Evolutionary conservation across 1,139 yeast genomes (phyloP).

Genomic region (Hanseniaspora sp.): DNA sequence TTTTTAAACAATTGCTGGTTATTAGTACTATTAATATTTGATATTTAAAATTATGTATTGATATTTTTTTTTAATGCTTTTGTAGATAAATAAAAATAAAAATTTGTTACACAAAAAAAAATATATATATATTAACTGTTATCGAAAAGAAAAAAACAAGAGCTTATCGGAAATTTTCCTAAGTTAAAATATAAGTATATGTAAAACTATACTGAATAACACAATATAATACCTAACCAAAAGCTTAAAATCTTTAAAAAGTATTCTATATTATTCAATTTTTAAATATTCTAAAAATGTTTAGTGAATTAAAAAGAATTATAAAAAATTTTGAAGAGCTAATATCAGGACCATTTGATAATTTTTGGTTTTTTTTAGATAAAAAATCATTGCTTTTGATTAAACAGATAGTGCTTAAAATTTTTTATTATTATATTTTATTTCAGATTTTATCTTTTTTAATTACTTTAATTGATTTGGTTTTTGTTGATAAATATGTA

Average conservation of each 20-base stretch:
- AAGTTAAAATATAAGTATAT: no score
- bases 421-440: not conserved
- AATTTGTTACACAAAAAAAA: no score
- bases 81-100: no score
- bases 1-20: no score
- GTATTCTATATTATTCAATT: no score
- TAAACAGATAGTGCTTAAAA: not conserved
- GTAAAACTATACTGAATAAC: no score
- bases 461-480: not conserved
- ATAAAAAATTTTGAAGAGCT: not conserved
- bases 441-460: not conserved
- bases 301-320: not conserved
- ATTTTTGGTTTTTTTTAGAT: constrained; percentile 3
- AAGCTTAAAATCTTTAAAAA: not conserved
- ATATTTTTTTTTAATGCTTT: no score
- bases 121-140: no score
- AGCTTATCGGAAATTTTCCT: no score
- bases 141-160: no score
- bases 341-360: not conserved
- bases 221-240: not conserved
- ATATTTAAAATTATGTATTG: no score
- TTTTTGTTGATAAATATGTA: not conserved
- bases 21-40: no score
- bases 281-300: not conserved
- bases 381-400: not conserved